Evolutionary conservation across 176 grass and related monocot species (phyloP).

Genomic region (Melocanna baccifera): DNA sequence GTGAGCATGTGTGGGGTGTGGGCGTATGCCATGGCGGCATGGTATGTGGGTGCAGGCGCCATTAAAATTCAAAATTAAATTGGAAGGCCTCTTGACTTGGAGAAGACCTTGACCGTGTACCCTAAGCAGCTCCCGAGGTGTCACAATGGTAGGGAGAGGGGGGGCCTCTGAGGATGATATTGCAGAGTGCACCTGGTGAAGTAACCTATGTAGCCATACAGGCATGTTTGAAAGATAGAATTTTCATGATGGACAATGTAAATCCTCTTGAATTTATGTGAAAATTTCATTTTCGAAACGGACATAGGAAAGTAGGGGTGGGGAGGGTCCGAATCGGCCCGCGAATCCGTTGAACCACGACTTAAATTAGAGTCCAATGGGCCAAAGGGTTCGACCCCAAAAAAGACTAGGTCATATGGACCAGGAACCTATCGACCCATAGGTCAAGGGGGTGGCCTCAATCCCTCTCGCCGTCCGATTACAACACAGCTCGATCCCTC

Average conservation of each 20-base stretch:
- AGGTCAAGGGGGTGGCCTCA: no score
- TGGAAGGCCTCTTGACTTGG: conserved; percentile 13
- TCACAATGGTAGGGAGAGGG: not conserved
- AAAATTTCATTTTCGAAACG: not conserved
- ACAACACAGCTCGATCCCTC: no score
- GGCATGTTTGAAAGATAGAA: not conserved
- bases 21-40: no score
- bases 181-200: not conserved
- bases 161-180: not conserved
- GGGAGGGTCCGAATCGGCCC: no score
- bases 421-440: no score
- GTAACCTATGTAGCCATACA: not conserved
- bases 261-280: not conserved
- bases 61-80: not conserved
- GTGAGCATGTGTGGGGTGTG: no score
- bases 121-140: conserved; percentile 19
- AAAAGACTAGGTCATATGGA: no score
- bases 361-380: no score
- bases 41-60: no score
- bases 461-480: no score
- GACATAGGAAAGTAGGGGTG: not conserved
- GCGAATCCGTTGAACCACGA: no score
- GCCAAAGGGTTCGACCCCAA: no score
- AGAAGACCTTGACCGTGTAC: conserved; percentile 10
- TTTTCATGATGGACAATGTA: not conserved